Evolutionary conservation across 805 yeast genomes (phyloP), one percentile per base, ranked within the genome.

Genomic region (Candida odintsovae): DNA sequence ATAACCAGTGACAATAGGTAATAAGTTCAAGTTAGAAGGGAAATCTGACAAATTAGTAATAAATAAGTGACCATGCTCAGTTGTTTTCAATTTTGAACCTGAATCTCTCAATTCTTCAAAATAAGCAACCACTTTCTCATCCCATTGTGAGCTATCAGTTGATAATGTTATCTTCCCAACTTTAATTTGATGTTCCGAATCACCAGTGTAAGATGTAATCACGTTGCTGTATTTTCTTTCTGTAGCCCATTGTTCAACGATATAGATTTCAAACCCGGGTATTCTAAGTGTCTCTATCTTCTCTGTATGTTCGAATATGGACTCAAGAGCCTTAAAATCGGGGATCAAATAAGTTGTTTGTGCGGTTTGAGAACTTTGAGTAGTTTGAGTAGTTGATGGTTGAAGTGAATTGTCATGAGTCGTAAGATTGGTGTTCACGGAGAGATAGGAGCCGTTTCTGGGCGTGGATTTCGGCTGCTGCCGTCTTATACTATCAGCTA

Each of bases 231-330:
- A 68, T 38, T 76, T 71, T 40, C 98, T 71, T 48, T 82, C 82
- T 29, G 84, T 74, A 3, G 86, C 83, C 99, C 99, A 94, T 64
- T 92, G 97, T 63, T 94, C 98, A 11, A 92, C 96, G 35, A 94
- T 72, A 62, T 94, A 94, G 15, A 86, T 77, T 64, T 94, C 98
- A 61, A 85, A 89, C 2, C 99, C 98, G 1, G 70, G 56, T 21
- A 84, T 70, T 10, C 65, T 67, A 5, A 80, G 64, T 45, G 71
- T 73, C 40, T 76, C 77, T 31, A 73, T 77, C 49, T 70, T 64
- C 42, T 69, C 73, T 41, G 63, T 61, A 13, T 65, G 56, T 48
- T 70, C 65, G 48, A 68, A 68, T 43, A 82, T 66, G 41, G 69
- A 65, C 29, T 72, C 70, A 19, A 80, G 67, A 0, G 84, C 83